These are phyloP conservation scores for Ceratobasidium sp. DNA, from an alignment of 1,284 basidiomycete species.

Conservation along the genomic window DNA sequence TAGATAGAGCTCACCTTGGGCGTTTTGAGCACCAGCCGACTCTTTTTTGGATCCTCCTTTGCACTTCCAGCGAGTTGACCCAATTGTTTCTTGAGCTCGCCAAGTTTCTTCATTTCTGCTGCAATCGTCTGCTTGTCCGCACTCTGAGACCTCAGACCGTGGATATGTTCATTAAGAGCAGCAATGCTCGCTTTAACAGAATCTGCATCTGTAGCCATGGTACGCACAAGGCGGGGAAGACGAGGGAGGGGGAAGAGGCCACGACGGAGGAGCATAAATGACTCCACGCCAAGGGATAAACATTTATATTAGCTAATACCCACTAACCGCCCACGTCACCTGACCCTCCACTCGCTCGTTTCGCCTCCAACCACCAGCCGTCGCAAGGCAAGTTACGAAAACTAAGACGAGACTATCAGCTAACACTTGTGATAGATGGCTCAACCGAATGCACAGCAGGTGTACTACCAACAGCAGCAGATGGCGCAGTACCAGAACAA, in stretches of 20 bases:
- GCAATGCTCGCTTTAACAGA: conserved; percentile 46
- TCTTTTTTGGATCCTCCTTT: conserved; percentile 70
- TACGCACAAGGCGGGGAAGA: conserved; percentile 12
- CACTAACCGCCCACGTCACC: conserved; percentile 10
- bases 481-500: conserved; percentile 41
- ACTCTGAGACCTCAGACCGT: conserved; percentile 71
- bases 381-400: not conserved
- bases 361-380: conserved; percentile 1
- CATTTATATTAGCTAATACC: too few relatives aligned
- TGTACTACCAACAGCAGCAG: conserved; percentile 37
- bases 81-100: conserved; percentile 76
- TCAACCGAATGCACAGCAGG: conserved; percentile 25
- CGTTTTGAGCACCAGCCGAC: conserved; percentile 80
- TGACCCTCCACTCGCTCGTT: conserved; percentile 5
- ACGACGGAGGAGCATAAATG: conserved; percentile 5
- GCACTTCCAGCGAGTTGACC: conserved; percentile 52
- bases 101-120: conserved; percentile 75
- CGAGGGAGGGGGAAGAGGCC: not conserved
- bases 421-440: conserved; percentile 19
- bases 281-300: not conserved
- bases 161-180: conserved; percentile 39
- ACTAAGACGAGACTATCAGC: not conserved
- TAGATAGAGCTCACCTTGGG: conserved; percentile 72
- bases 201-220: conserved; percentile 35
- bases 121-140: conserved; percentile 68